Evolutionary conservation across 139 green algal genomes (phyloP).

Genomic region (Tetraselmis chui): DNA sequence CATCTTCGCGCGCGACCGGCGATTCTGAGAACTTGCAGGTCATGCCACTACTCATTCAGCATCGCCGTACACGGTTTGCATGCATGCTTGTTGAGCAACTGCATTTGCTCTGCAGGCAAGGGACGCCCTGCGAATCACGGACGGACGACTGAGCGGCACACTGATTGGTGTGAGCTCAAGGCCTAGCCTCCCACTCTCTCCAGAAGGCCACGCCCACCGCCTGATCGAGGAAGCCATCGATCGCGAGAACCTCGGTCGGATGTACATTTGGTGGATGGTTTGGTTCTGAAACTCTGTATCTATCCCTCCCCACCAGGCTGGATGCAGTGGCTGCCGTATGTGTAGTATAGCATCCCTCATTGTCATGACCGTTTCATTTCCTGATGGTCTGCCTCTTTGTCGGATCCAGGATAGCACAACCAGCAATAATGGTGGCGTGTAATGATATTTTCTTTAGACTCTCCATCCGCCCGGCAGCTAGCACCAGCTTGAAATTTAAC

Average conservation of each 20-base stretch:
- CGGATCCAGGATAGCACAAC: too few species aligned
- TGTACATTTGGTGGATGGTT: slow-evolving; percentile 95
- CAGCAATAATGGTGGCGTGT: too few species aligned
- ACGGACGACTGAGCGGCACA: slow-evolving; percentile 63
- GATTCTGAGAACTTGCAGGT: slow-evolving; percentile 45
- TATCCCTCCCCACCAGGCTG: too few species aligned
- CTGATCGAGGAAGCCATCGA: slow-evolving; percentile 83
- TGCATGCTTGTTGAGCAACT: not conserved
- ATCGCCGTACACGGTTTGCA: not conserved
- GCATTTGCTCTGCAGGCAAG: not conserved
- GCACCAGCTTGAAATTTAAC: too few species aligned
- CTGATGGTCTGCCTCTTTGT: too few species aligned
- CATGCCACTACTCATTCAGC: not conserved
- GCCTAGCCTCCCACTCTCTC: slow-evolving; percentile 71
- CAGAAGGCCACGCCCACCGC: slow-evolving; percentile 78
- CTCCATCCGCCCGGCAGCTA: too few species aligned
- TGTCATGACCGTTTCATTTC: too few species aligned
- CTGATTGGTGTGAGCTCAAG: slow-evolving; percentile 78
- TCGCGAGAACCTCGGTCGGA: slow-evolving; percentile 77
- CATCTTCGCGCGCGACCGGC: not conserved
- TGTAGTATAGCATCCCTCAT: too few species aligned
- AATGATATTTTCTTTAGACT: too few species aligned
- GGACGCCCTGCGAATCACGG: not conserved
- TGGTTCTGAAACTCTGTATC: too few species aligned
- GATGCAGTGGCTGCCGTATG: too few species aligned